Evolutionary conservation across 257 asterid genomes (phyloP).

Genomic region (Solanum sitiens): DNA sequence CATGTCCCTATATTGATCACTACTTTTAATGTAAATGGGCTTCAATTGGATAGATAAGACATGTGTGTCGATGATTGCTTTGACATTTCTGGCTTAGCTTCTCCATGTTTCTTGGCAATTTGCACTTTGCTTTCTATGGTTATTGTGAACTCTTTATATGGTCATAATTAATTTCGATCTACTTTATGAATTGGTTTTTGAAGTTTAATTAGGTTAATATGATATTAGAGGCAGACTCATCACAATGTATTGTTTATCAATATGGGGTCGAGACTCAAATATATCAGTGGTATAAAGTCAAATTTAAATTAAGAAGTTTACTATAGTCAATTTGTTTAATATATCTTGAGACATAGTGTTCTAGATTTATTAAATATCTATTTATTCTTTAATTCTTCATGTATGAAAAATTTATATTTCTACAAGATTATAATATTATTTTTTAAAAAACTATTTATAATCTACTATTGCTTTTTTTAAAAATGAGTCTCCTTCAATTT

Average conservation of each 20-base stretch:
- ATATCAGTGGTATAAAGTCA: too few species aligned
- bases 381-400: not conserved
- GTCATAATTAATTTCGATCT: too few species aligned
- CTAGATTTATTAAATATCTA: not conserved
- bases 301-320: too few species aligned
- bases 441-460: too few species aligned
- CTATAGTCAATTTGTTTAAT: too few species aligned
- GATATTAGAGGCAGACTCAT: too few species aligned
- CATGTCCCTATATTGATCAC: not conserved
- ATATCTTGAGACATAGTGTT: not conserved
- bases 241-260: too few species aligned
- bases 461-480: not conserved
- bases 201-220: too few species aligned
- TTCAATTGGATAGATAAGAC: not conserved
- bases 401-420: not conserved
- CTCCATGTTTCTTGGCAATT: not conserved
- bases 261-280: accelerated
- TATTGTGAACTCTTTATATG: not conserved
- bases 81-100: not conserved
- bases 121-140: not conserved
- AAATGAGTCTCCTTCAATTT: not conserved
- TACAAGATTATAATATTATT: too few species aligned
- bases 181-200: not conserved
- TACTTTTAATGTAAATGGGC: not conserved
- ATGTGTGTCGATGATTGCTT: not conserved